Evolutionary conservation across 2,329 filamentous ascomycete genomes (phyloP), one percentile per base, ranked within the genome.

Genomic region (Tympanopsis confertula): DNA sequence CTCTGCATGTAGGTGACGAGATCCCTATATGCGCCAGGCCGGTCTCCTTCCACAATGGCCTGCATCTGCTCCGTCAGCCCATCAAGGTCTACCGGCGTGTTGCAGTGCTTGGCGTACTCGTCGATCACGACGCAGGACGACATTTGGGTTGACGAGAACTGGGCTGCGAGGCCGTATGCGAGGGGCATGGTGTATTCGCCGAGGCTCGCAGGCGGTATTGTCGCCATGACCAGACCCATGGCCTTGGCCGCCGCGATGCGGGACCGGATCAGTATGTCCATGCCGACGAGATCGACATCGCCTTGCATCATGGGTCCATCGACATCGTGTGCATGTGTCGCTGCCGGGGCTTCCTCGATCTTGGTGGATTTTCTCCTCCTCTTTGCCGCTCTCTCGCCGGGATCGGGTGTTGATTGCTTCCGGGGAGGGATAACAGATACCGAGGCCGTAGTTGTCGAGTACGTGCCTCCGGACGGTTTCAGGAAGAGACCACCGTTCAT

Each of bases 231-330:
- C 45, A 86, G 72, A 22, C 89, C 91, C 58, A 98, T 78, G 3
- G 91, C 91, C 51, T 75, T 78, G 15, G 89, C 86, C 12, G 88
- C 86, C 41, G 78, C 83, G n/a, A 93, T 81, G 46, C 89, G 84
- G 5, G 88, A 94, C 43, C 89, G 78, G 37, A 96, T 77, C 57
- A 98, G 75, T 4, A 80, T 79, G 42, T 98, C 91, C 49, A 83
- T 74, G 20, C 91, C 88, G 19, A 98, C 88, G 30, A 98, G 69
- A 52, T 98, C 93, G 35, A 96, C 81, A 50, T 98, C 93, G 37
- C 93, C 91, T 54, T 89, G 85, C 66, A 98, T 87, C 82, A 98
- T 95, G 47, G 94, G 88, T 10, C 88, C 91, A 55, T 98, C 91
- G 14, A 98, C 86, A 56, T 98, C 94, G 58, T 98, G 91, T 1